These are phyloP conservation scores for Ambrosia artemisiifolia DNA, from an alignment of 129 eudicot genomes.

Conservation along the genomic window DNA sequence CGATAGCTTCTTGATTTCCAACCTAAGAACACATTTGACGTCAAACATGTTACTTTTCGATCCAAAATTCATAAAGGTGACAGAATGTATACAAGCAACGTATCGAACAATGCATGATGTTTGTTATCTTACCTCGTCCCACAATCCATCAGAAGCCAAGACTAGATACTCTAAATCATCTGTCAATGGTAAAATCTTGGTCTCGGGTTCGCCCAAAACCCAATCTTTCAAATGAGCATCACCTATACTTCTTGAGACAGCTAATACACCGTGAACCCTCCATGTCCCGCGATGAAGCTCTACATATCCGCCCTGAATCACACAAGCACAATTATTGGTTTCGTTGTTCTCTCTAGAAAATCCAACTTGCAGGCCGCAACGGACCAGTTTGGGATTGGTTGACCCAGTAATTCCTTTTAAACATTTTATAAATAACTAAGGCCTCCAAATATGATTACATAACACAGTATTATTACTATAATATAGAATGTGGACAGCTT, in stretches of 20 bases:
- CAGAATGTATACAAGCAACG: neutral
- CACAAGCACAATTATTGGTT: neutral
- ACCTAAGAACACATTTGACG: slow-evolving; percentile 45
- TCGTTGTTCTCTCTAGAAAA: neutral
- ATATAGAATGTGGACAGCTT: neutral
- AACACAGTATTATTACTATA: no score
- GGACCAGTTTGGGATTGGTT: neutral
- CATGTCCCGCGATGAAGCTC: slow-evolving; percentile 87
- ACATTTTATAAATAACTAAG: neutral
- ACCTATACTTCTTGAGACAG: slow-evolving; percentile 95
- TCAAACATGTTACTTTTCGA: neutral
- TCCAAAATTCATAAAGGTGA: neutral
- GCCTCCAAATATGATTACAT: neutral
- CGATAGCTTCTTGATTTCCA: slow-evolving; percentile 84
- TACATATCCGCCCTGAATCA: slow-evolving; percentile 83
- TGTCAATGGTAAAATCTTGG: slow-evolving; percentile 43
- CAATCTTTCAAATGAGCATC: slow-evolving; percentile 93
- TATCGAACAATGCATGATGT: neutral
- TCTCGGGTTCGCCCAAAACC: slow-evolving; percentile 87
- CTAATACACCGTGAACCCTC: slow-evolving; percentile 88
- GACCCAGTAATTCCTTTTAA: neutral
- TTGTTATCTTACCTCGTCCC: slow-evolving; percentile 69
- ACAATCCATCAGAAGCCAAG: slow-evolving; percentile 92
- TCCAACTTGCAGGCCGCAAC: neutral
- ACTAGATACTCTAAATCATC: slow-evolving; percentile 74